Percentiles rank a stretch among this genome's conserved stretches.
These are phyloP conservation scores for Calonectria pseudoreteaudii DNA, from an alignment of 2,329 filamentous ascomycete species.

Conservation along the genomic window DNA sequence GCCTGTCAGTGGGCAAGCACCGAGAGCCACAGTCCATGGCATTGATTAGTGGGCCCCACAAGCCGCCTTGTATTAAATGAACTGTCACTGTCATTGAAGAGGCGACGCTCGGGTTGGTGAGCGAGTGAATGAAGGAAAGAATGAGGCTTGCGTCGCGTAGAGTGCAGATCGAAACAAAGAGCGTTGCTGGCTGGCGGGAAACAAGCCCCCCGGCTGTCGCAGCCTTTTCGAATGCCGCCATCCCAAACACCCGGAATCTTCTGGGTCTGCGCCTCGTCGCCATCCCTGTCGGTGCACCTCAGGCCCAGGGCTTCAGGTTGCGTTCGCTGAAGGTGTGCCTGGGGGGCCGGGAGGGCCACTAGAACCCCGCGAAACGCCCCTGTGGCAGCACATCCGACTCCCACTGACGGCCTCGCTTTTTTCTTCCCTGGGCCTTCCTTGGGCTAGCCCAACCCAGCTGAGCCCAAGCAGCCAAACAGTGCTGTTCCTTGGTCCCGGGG, in stretches of 20 bases:
- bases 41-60: slow-evolving; percentile 32
- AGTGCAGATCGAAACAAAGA: neutral
- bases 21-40: slow-evolving; percentile 19
- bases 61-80: slow-evolving; percentile 1
- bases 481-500: neutral
- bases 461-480: neutral
- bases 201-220: slow-evolving; percentile 10
- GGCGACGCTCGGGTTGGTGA: neutral
- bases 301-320: slow-evolving; percentile 19
- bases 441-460: neutral
- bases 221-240: slow-evolving; percentile 12
- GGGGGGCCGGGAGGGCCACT: slow-evolving; percentile 39
- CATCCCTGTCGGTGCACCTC: slow-evolving; percentile 11
- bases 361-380: slow-evolving; percentile 44
- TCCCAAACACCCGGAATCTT: slow-evolving; percentile 37
- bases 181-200: neutral
- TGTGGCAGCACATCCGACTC: slow-evolving; percentile 42
- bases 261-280: slow-evolving; percentile 10
- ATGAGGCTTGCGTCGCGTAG: neutral
- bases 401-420: slow-evolving; percentile 26
- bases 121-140: neutral
- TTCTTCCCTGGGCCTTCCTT: neutral
- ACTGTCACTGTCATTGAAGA: neutral
- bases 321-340: slow-evolving; percentile 6
- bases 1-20: slow-evolving; percentile 13